phyloP scores from a whole-genome alignment of 164 flowering plant species.

The Magnolia changhungtana region DNA sequence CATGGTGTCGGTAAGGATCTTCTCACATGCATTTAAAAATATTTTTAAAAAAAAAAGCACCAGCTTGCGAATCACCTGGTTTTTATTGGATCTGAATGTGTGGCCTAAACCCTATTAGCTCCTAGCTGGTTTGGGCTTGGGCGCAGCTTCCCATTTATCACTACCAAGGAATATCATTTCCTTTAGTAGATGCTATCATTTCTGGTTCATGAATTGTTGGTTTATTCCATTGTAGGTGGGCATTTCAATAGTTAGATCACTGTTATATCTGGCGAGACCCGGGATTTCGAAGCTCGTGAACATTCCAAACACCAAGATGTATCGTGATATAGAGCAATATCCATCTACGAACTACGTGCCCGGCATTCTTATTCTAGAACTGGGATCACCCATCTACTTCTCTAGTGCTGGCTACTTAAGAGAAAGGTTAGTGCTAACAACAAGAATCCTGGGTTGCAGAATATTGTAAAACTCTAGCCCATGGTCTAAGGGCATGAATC shows the following conservation, averaged over 20 bases:
- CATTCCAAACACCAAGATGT: constrained; percentile 45
- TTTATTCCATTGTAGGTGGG: constrained; percentile 65
- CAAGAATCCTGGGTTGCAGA: constrained; percentile 45
- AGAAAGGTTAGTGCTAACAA: constrained; percentile 60
- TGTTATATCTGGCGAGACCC: constrained; percentile 76
- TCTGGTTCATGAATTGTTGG: background rate
- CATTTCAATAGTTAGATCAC: constrained; percentile 50
- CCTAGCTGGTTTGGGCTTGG: no score
- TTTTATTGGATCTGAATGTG: no score
- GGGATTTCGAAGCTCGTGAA: constrained; percentile 55
- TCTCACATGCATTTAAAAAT: background rate
- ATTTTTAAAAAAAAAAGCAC: no score
- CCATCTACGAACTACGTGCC: constrained; percentile 34
- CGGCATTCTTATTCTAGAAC: constrained; percentile 51
- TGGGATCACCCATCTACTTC: constrained; percentile 78
- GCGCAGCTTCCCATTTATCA: no score
- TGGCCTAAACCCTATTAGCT: no score
- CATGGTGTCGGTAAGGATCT: constrained; percentile 50
- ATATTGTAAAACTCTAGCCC: constrained; percentile 4
- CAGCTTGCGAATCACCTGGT: no score
- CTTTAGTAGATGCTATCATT: no score
- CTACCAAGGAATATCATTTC: no score
- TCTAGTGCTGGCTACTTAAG: constrained; percentile 54
- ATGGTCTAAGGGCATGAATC: no score
- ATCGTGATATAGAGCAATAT: constrained; percentile 65